These are phyloP conservation scores for Sorghum bicolor DNA, from an alignment of 176 grass and related monocot species.

Conservation along the genomic window Sorghum_bicolor_NCBIv3 NC_012879.2:49830501-49831000, in stretches of 20 bases:
- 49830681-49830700: neutral
- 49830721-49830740: neutral
- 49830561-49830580: neutral
- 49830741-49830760: neutral
- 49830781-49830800: neutral
- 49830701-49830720: neutral
- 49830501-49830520: slow-evolving; percentile 97
- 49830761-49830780: neutral
- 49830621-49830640: neutral
- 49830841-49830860: neutral
- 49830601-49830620: neutral
- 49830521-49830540: slow-evolving; percentile 92
- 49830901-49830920: neutral
- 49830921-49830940: neutral
- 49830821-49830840: neutral
- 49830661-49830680: neutral
- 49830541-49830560: slow-evolving; percentile 17
- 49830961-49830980: slow-evolving; percentile 77
- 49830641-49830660: neutral
- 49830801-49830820: neutral
- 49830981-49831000: slow-evolving; percentile 92
- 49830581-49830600: neutral
- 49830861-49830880: neutral
- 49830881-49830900: neutral
- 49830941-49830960: slow-evolving; percentile 31